A percentile compares a stretch with the other conserved stretches of the same genome.
Conservation (phyloP, 805 yeast species). For the Lipomyces mesembrius region DNA sequence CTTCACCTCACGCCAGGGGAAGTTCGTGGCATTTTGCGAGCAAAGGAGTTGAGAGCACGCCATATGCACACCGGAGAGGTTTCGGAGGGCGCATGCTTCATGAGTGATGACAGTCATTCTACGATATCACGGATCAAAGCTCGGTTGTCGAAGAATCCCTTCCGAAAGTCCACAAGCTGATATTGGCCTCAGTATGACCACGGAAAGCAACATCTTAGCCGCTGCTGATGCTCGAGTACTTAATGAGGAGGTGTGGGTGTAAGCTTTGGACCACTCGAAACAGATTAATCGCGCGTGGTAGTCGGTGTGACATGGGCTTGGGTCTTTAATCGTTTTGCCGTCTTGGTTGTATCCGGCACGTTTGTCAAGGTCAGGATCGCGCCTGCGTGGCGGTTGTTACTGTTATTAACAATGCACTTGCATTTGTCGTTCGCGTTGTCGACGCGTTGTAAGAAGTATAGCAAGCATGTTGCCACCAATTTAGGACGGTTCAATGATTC, state of each 20-base stretch:
- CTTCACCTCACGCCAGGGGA: too few species aligned
- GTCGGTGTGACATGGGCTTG: conserved; percentile 26
- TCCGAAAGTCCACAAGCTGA: too few species aligned
- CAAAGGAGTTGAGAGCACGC: too few species aligned
- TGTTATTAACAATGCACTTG: conserved; percentile 26
- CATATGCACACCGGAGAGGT: too few species aligned
- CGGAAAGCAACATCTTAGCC: conserved; percentile 18
- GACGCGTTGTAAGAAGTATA: too few species aligned
- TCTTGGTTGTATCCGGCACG: conserved; percentile 28
- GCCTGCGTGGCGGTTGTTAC: conserved; percentile 29
- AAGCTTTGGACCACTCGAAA: conserved; percentile 10
- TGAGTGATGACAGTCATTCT: too few species aligned
- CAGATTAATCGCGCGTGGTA: conserved; percentile 5
- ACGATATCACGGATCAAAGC: too few species aligned
- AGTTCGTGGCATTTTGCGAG: too few species aligned
- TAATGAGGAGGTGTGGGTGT: conserved; percentile 22
- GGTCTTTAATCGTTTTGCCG: conserved; percentile 24
- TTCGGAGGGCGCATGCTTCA: too few species aligned
- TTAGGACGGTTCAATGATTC: too few species aligned
- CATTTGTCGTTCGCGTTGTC: conserved; percentile 1
- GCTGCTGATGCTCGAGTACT: conserved; percentile 30
- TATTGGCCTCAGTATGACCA: conserved; percentile 60
- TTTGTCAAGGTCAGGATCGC: conserved; percentile 28
- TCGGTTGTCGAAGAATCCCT: too few species aligned
- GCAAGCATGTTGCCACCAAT: too few species aligned